Percentiles rank a stretch among this genome's conserved stretches.
Conservation (phyloP, 1,139 yeast species). For the Suhomyces choctaworum region DNA sequence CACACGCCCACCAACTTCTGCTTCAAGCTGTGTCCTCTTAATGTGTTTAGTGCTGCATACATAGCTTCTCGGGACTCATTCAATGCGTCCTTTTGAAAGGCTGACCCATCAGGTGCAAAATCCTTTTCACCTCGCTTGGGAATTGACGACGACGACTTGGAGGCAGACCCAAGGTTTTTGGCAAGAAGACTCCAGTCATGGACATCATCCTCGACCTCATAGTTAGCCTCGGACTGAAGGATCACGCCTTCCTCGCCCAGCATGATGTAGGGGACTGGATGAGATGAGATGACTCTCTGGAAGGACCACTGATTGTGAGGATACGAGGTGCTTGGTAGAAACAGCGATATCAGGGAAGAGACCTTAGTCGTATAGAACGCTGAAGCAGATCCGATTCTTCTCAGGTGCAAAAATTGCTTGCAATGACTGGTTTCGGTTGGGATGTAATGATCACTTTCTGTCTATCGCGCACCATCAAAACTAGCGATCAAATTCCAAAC, state of each 20-base stretch:
- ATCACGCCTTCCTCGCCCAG: constrained; percentile 16
- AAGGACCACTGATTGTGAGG: too few species aligned
- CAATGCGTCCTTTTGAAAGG: constrained; percentile 53
- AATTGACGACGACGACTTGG: constrained; percentile 13
- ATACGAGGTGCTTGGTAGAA: too few species aligned
- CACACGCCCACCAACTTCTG: constrained; percentile 50
- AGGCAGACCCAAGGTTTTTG: constrained; percentile 9
- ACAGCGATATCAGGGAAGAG: too few species aligned
- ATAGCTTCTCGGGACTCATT: constrained; percentile 63
- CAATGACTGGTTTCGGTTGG: too few species aligned
- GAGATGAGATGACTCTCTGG: constrained; percentile 6
- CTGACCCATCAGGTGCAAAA: constrained; percentile 80
- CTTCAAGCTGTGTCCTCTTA: constrained; percentile 60
- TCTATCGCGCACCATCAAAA: too few species aligned
- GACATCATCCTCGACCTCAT: constrained; percentile 53
- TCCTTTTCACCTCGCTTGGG: constrained; percentile 75
- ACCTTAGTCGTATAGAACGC: too few species aligned
- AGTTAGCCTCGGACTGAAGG: constrained; percentile 5
- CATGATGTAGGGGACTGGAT: constrained; percentile 5
- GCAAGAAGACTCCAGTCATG: constrained; percentile 67
- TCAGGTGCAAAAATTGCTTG: too few species aligned
- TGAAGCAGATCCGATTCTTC: too few species aligned
- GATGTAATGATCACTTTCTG: too few species aligned
- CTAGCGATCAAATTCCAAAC: too few species aligned
- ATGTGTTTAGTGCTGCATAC: constrained; percentile 64